phyloP scores from a whole-genome alignment of 2,329 filamentous ascomycete species.

The Aureobasidium sp. region DNA sequence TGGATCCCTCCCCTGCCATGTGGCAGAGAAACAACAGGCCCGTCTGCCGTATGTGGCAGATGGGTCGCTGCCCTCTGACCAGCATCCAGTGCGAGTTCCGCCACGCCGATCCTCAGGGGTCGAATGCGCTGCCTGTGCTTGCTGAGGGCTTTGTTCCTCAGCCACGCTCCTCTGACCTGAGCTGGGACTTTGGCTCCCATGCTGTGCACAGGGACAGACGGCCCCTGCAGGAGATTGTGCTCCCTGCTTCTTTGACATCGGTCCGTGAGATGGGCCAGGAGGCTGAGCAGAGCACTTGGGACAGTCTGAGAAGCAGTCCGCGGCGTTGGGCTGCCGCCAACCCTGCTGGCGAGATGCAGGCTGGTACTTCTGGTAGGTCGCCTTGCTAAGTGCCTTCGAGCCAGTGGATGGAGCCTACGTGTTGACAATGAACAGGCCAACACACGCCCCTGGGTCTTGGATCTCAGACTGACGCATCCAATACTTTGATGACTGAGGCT shows the following conservation, averaged over 20 bases:
- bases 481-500: not conserved
- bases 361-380: not conserved
- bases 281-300: not conserved
- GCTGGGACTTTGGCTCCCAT: not conserved
- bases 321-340: not conserved
- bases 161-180: not conserved
- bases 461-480: not conserved
- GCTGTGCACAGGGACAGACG: not conserved
- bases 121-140: not conserved
- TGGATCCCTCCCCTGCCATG: not conserved
- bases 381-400: not conserved
- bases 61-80: conserved; percentile 1
- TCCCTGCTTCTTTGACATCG: not conserved
- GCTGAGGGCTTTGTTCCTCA: not conserved
- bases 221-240: not conserved
- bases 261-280: not conserved
- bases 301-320: not conserved
- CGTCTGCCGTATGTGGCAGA: conserved; percentile 2
- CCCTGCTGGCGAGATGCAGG: not conserved
- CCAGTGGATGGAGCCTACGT: not conserved
- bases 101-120: not conserved
- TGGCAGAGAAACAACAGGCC: not conserved
- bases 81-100: conserved; percentile 8
- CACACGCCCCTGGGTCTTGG: not conserved
- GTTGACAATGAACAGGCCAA: not conserved